phyloP scores from a whole-genome alignment of 129 eudicot species.

The Glebionis coronaria region DNA sequence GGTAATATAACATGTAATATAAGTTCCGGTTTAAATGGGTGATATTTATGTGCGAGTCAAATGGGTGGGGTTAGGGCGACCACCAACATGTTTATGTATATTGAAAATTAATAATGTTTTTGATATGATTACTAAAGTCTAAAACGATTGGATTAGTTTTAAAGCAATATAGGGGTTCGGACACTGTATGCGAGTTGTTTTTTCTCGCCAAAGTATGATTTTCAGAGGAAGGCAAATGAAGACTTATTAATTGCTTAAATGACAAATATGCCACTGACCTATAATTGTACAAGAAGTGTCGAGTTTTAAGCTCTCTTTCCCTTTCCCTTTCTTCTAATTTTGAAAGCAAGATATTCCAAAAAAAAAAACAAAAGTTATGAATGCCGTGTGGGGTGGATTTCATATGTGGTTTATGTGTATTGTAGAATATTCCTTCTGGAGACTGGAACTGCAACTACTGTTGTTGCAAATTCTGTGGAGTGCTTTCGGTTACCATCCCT shows the following conservation, averaged over 20 bases:
- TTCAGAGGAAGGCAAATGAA: no score
- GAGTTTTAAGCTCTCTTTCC: background rate
- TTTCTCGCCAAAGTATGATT: no score
- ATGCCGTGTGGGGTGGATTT: background rate
- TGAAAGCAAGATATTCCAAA: background rate
- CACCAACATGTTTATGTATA: no score
- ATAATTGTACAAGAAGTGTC: background rate
- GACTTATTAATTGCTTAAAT: no score
- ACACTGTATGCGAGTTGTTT: no score
- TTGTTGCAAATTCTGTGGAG: slow-evolving; percentile 84
- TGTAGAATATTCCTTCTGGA: slow-evolving; percentile 81
- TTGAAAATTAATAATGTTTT: background rate
- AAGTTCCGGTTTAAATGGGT: background rate
- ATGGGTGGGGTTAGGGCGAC: no score
- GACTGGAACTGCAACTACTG: slow-evolving; percentile 86
- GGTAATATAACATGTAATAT: background rate
- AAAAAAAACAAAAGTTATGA: background rate
- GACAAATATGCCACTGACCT: no score
- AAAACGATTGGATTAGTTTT: background rate
- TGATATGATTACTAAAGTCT: background rate
- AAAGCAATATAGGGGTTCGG: no score
- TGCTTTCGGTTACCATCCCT: slow-evolving; percentile 32
- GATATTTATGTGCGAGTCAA: background rate
- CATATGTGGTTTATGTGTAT: slow-evolving; percentile 20
- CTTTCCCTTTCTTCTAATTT: background rate